Conservation (phyloP, 2,329 filamentous ascomycete species). For the Tricladium varicosporioides region DNA sequence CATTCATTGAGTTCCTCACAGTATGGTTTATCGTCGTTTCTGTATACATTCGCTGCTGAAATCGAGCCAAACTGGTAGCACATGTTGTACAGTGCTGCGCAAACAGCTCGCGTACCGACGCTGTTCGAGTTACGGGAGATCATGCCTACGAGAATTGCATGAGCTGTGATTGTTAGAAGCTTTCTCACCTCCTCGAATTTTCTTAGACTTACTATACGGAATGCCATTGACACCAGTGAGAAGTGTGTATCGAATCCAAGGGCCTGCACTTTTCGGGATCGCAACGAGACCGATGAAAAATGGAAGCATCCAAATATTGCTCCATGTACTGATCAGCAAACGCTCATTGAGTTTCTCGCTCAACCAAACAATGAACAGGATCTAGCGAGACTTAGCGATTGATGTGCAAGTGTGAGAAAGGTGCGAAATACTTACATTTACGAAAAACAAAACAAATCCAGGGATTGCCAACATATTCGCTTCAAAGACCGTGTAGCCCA, state of each 20-base stretch:
- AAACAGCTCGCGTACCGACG: conserved; percentile 59
- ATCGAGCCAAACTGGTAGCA: conserved; percentile 39
- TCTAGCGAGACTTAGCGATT: not conserved
- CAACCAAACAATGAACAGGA: conserved; percentile 38
- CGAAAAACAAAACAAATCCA: not conserved
- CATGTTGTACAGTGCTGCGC: conserved; percentile 58
- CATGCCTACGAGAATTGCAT: not conserved
- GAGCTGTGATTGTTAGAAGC: conserved; percentile 25
- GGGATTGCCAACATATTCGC: not conserved
- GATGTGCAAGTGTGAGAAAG: not conserved
- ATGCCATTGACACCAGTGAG: conserved; percentile 33
- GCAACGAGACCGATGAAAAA: conserved; percentile 31
- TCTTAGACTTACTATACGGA: not conserved
- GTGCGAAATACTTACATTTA: not conserved
- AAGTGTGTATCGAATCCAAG: conserved; percentile 37
- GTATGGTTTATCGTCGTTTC: conserved; percentile 46
- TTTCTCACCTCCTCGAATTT: conserved; percentile 32
- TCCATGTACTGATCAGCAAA: conserved; percentile 31
- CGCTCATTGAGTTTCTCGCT: conserved; percentile 40
- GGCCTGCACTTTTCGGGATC: conserved; percentile 21
- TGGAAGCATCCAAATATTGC: conserved; percentile 39
- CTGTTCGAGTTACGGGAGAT: conserved; percentile 53
- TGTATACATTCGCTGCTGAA: conserved; percentile 44
- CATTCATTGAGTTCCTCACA: not conserved
- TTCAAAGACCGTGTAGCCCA: not conserved